Percentiles rank a stretch among this genome's conserved stretches.
phyloP scores from a whole-genome alignment of 202 grass and related monocot genomes.

The Brachypodium distachyon region DNA sequence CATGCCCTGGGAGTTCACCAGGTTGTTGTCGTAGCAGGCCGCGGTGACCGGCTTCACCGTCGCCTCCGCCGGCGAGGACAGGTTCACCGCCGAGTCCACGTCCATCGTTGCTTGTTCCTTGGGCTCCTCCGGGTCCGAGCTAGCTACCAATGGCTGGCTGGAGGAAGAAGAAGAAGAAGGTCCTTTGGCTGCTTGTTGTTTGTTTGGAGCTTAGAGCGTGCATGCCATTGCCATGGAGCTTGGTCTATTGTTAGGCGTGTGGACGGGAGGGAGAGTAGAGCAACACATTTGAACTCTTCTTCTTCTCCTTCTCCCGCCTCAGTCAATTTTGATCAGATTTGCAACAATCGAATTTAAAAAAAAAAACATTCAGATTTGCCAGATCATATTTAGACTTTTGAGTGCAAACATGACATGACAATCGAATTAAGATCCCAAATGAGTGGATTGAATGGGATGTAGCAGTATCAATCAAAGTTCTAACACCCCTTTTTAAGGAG shows the following conservation, averaged over 20 bases:
- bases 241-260: constrained; percentile 20
- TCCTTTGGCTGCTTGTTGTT: background rate
- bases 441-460: background rate
- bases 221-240: too few relatives aligned
- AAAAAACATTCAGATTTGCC: too few relatives aligned
- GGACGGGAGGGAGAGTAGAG: constrained; percentile 20
- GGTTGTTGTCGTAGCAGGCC: constrained; percentile 73
- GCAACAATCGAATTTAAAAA: background rate
- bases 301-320: background rate
- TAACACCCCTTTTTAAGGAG: background rate
- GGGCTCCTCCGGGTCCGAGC: background rate
- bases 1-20: constrained; percentile 73
- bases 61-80: background rate
- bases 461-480: background rate
- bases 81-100: constrained; percentile 11
- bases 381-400: too few relatives aligned
- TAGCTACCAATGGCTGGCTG: too few relatives aligned
- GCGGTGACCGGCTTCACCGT: constrained; percentile 40
- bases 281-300: background rate
- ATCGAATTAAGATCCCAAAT: background rate
- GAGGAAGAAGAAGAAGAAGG: background rate
- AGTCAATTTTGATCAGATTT: background rate
- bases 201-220: background rate
- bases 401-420: too few relatives aligned
- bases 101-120: background rate